Conservation (phyloP, 345 rosid genomes). For the Arabidopsis suecica region DNA sequence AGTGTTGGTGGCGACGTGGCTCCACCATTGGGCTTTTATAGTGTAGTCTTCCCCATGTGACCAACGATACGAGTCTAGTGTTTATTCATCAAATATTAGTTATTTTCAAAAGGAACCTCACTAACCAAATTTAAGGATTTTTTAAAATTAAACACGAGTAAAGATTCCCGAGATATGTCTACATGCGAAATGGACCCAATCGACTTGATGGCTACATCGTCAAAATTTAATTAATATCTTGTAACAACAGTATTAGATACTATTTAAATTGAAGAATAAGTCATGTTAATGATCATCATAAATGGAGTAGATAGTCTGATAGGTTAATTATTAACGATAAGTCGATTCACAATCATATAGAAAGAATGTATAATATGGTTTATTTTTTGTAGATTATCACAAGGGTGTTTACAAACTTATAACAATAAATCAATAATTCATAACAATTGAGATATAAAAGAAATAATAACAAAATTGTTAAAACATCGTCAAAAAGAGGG, state of each 20-base stretch:
- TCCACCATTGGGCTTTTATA: constrained; percentile 39
- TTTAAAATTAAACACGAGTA: constrained; percentile 23
- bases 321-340: no score
- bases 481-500: constrained; percentile 17
- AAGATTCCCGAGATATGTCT: constrained; percentile 44
- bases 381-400: no score
- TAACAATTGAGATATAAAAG: not conserved
- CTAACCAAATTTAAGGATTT: constrained; percentile 42
- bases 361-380: no score
- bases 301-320: not conserved
- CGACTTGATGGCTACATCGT: constrained; percentile 29
- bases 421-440: no score
- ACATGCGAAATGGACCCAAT: constrained; percentile 36
- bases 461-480: not conserved
- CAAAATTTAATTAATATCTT: constrained; percentile 5
- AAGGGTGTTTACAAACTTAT: no score
- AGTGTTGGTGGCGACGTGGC: constrained; percentile 46
- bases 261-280: not conserved
- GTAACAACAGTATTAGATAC: not conserved
- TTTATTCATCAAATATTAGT: constrained; percentile 24
- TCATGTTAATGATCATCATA: not conserved
- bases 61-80: constrained; percentile 34
- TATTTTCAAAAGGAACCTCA: constrained; percentile 22
- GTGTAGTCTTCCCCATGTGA: constrained; percentile 46
- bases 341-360: no score